Evolutionary conservation across 2,329 filamentous ascomycete species (phyloP), one percentile per base, ranked within the genome.

Genomic region (Beauveria rudraprayagi): DNA sequence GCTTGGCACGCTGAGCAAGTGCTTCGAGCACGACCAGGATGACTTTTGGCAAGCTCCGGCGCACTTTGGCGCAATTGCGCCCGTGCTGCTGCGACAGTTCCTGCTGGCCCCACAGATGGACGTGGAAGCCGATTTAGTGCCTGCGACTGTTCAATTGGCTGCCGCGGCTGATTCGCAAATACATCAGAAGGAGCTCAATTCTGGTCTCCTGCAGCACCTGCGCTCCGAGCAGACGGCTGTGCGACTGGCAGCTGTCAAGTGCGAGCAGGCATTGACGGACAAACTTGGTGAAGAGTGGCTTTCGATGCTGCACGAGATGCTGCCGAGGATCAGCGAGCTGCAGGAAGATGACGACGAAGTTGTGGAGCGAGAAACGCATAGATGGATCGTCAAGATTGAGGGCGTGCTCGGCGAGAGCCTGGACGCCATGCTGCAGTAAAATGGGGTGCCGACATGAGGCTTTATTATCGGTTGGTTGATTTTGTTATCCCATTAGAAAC

Each of bases 331-430:
- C 68, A 95, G 91, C 69, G 94, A 99, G 77, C 74, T 96, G 69
- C 89, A 96, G 76, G 94, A 99, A 71, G 94, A 99, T 72, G 94
- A 97, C 67, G 92, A 97, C 70, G 94, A 97, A 76, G 81, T 83
- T 30, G 93, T 99, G 26, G 94, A 99, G 78, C 80, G 86, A 70
- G 92, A 96, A 78, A 93, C 92, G 43, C 84, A 92, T 71, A 81
- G 85, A 69, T 97, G 94, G 93, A 94, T 97, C 67, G 83, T 88
- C 70, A 86, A 87, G 75, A 95, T 99, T 70, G 93, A 97, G 76
- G 87, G 84, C 52, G 88, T 95, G 34, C 76, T 97, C 57, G 94
- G 94, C 5, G 93, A 97, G 80, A 92, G 88, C 68, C 76, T 97
- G 71, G 91, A 96, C 74, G 86, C 87, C 56, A 97, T 97, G 93